Evolutionary conservation across 768 basidiomycete species (phyloP).

Genomic region (Phanerochaete sordida): DNA sequence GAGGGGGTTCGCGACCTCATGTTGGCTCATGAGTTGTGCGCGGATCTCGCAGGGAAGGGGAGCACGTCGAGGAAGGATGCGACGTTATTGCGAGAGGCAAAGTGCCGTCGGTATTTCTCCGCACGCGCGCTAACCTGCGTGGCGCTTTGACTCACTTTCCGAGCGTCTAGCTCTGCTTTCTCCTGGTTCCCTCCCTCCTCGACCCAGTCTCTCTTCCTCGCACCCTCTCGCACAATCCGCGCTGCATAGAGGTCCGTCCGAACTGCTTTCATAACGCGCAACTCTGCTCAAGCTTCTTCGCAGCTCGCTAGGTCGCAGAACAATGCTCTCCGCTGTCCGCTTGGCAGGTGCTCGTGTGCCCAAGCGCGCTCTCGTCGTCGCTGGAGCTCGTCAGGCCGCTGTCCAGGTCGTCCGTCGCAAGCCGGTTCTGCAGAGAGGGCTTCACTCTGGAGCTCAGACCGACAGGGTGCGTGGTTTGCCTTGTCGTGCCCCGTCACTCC

Average conservation of each 20-base stretch:
- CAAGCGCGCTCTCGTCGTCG: constrained; percentile 45
- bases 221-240: neutral
- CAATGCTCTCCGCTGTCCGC: constrained; percentile 15
- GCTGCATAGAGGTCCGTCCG: neutral
- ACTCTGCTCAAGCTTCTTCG: neutral
- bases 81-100: neutral
- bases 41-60: no score
- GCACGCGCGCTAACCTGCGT: neutral
- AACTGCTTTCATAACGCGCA: no score
- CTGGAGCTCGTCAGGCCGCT: constrained; percentile 38
- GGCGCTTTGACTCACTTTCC: neutral
- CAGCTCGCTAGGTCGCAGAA: neutral
- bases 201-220: neutral
- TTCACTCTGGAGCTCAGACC: constrained; percentile 68
- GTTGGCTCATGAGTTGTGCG: no score
- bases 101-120: neutral
- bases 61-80: neutral
- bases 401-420: constrained; percentile 37
- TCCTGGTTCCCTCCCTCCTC: neutral
- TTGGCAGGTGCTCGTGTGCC: constrained; percentile 27
- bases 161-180: neutral
- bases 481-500: constrained; percentile 3
- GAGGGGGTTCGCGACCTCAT: no score
- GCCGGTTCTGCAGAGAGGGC: constrained; percentile 7
- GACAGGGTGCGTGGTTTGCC: constrained; percentile 54